Evolutionary conservation across 768 basidiomycete genomes (phyloP), one percentile per base, ranked within the genome.

Genomic region (Termitomyces sp.): DNA sequence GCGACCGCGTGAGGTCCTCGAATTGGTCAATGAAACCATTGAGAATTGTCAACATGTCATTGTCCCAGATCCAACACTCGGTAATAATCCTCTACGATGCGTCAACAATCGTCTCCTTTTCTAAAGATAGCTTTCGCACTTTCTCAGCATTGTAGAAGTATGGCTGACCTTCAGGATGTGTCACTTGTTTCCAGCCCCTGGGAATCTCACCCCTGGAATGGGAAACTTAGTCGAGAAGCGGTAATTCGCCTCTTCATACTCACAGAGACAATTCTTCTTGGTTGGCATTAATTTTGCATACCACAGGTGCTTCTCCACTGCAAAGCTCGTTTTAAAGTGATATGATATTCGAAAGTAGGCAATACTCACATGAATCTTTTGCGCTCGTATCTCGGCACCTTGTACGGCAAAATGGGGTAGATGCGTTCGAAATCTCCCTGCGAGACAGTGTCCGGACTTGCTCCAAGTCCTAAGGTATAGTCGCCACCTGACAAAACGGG

Each of bases 301-400:
- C 15, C 6, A 42, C 52, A 12, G 2, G 2, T 20, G 26, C 46
- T 4, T 51, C 34, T 8, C n/a, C 20, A 31, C 45, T 59, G 16
- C 15, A 12, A 34, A n/a, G 42, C 5, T 28, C 22, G 18, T 41
- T 8, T 2, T 24, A 2, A 33, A 31, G 26, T n/a, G 12, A 29
- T 12, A 13, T 26, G 34, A 9, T 7, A 24, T 15, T 13, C 1
- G n/a, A n/a, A 15, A n/a, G 18, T 5, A 5, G n/a, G n/a, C n/a
- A n/a, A 13, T 10, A 37, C 57, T 45, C 9, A 58, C 61, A 62
- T 62, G 13, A 53, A 49, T 24, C 57, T 46, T 3, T 44, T n/a
- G n/a, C 61, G 54, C 15, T 59, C 53, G 28, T 59, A 62, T 44
- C 61, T 56, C 9, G 55, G 55, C 8, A 60, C 45, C 39, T 56